Evolutionary conservation across 108 stramenopile species (phyloP).

Genomic region (Pseudonitzschia pungens): DNA sequence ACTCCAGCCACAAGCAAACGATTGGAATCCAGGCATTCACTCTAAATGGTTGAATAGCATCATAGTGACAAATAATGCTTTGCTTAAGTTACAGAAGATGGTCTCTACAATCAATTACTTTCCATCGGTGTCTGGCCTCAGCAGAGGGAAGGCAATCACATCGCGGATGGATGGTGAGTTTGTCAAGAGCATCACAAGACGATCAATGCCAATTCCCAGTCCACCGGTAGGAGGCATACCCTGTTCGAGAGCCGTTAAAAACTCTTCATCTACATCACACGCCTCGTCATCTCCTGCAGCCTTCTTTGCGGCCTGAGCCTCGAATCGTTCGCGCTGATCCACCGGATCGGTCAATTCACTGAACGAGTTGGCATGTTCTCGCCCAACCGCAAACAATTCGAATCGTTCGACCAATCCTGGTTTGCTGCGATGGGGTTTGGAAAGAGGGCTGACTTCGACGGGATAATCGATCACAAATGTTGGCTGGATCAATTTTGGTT

Average conservation of each 20-base stretch:
- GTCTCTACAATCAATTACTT: constrained; percentile 17
- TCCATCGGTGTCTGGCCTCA: constrained; percentile 57
- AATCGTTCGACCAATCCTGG: constrained; percentile 94
- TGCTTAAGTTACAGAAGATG: not conserved
- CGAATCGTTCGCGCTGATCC: constrained; percentile 94
- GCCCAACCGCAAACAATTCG: constrained; percentile 94
- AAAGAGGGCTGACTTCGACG: constrained; percentile 94
- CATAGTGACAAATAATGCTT: not conserved
- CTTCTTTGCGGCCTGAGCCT: constrained; percentile 93
- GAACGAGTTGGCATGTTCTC: constrained; percentile 97
- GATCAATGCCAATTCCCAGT: constrained; percentile 98
- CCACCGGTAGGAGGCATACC: constrained; percentile 99
- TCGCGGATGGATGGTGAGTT: constrained; percentile 96
- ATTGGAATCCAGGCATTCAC: too few species aligned
- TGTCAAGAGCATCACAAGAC: constrained; percentile 96
- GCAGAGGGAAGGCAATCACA: constrained; percentile 97
- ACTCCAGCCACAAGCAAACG: too few species aligned
- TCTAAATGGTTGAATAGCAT: too few species aligned
- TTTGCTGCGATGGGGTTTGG: constrained; percentile 94
- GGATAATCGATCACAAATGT: constrained; percentile 99
- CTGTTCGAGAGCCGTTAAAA: constrained; percentile 92
- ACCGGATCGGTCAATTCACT: constrained; percentile 98
- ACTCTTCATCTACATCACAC: constrained; percentile 97
- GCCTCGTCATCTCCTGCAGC: constrained; percentile 97
- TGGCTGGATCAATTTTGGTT: constrained; percentile 94